Conservation (phyloP, 768 basidiomycete genomes). For the Phanerodontia chrysosporium region DNA sequence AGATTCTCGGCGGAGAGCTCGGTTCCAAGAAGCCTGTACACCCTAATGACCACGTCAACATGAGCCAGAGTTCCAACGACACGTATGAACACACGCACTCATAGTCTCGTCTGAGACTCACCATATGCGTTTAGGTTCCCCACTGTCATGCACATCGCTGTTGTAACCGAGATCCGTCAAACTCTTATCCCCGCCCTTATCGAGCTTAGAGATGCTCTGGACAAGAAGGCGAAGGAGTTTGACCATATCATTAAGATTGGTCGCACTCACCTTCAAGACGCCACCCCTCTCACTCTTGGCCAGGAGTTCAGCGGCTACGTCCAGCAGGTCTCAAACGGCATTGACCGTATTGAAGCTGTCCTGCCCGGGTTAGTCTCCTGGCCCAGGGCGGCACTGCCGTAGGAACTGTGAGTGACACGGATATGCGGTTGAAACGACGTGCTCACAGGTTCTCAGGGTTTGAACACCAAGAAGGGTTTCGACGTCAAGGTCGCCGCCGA, state of each 20-base stretch:
- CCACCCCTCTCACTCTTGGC: slow-evolving; percentile 94
- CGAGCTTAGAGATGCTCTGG: slow-evolving; percentile 79
- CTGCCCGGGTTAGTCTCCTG: slow-evolving; percentile 84
- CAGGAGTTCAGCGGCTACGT: slow-evolving; percentile 99
- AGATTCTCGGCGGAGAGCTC: slow-evolving; percentile 90
- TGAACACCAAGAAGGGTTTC: slow-evolving; percentile 96
- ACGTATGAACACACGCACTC: slow-evolving; percentile 74
- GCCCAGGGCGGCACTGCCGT: slow-evolving; percentile 99
- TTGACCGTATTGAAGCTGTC: slow-evolving; percentile 75
- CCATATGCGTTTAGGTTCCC: slow-evolving; percentile 97
- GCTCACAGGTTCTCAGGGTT: slow-evolving; percentile 50
- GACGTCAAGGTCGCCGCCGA: slow-evolving; percentile 92
- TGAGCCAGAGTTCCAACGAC: slow-evolving; percentile 98
- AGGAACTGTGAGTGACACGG: slow-evolving; percentile 68
- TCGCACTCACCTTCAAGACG: slow-evolving; percentile 97
- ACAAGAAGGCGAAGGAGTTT: slow-evolving; percentile 79
- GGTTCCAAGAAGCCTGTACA: slow-evolving; percentile 97
- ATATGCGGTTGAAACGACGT: background rate
- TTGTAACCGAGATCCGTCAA: slow-evolving; percentile 80
- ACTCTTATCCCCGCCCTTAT: slow-evolving; percentile 81
- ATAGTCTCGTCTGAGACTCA: no score
- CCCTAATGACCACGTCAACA: slow-evolving; percentile 99
- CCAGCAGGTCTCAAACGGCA: slow-evolving; percentile 88
- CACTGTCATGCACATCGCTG: slow-evolving; percentile 98
- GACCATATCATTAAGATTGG: slow-evolving; percentile 97